A percentile compares a stretch with the other conserved stretches of the same genome.
Evolutionary conservation across 2,329 filamentous ascomycete genomes (phyloP).

Genomic region (Calonectria leucothoes): DNA sequence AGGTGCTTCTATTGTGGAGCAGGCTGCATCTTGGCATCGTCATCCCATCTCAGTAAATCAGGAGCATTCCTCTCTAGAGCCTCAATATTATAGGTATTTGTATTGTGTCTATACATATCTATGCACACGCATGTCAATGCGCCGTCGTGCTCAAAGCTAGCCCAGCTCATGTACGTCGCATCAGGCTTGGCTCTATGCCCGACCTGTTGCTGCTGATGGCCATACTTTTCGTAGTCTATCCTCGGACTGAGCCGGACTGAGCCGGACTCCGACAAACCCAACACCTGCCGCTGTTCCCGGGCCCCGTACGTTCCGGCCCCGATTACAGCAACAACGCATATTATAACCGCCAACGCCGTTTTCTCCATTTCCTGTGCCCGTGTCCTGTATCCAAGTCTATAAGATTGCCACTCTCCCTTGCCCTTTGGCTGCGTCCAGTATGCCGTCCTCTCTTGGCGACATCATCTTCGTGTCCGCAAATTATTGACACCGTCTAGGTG

Average conservation of each 20-base stretch:
- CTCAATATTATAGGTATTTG: not conserved
- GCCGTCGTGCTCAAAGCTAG: not conserved
- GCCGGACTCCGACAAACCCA: conserved; percentile 1
- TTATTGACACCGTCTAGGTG: conserved; percentile 1
- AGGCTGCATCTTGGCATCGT: not conserved
- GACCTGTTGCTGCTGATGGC: not conserved
- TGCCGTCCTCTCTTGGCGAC: not conserved
- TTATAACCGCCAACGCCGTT: conserved; percentile 15
- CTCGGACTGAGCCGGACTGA: too few relatives aligned
- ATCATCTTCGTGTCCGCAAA: conserved; percentile 9
- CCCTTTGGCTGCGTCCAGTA: not conserved
- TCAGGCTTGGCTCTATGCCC: not conserved
- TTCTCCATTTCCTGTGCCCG: not conserved
- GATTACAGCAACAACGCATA: not conserved
- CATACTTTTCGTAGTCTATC: not conserved
- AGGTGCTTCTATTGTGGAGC: not conserved
- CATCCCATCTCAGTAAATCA: not conserved
- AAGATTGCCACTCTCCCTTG: not conserved
- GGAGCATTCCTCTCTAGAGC: not conserved
- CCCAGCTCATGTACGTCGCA: not conserved
- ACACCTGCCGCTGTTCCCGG: not conserved
- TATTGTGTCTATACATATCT: not conserved
- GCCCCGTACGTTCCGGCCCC: not conserved
- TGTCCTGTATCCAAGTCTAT: conserved; percentile 2
- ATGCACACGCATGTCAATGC: not conserved